Base-by-base conservation (phyloP, 163 green algal species). In the Scenedesmus sp. region DNA sequence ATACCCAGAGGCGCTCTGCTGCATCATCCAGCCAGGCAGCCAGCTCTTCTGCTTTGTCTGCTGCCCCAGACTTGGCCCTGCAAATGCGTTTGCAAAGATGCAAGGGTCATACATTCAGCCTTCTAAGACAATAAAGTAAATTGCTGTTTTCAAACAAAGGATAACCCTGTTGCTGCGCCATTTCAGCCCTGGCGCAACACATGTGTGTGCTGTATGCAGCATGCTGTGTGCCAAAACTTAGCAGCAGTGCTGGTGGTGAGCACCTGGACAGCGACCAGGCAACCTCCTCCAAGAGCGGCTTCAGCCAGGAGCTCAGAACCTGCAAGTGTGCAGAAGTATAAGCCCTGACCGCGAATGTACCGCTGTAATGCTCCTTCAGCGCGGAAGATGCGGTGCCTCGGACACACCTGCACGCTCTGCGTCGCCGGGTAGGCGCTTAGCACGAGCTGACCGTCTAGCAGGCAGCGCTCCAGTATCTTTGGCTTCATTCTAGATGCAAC, bases 341-440 rank as follows among this genome's bases (percentile, higher is more conserved):
- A 18, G 30, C 30, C 20, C 7, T 16, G 2, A n/a, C 16, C 2
- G 2, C 30, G 6, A 40, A 76, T 22, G 3, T 20, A 24, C 6
- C 10, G 65, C 65, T n/a, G 18, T 40, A 30, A 0, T 76, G 30
- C 30, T 76, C 30, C 9, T 20, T 40, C 30, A 37, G 30, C 7
- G 30, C 30, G 65, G 9, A 76, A 76, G 24, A 76, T 76, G 65
- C 26, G 6, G 26, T 76, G 15, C 65, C 65, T 76, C 65, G 65
- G 65, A 76, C 65, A 76, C 65, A 76, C 65, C 65, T 76, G 65
- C 26, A 76, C 65, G 65, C 30, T 76, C 65, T 76, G 65, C 30
- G 30, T 40, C 9, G 65, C 65, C 6, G 30, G 30, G 65, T 22
- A 76, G 30, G 65, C 7, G 65, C 30, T 40, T 26, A 76, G 65